Conservation (phyloP, 805 yeast species). For the Metschnikowia aberdeeniae region DNA sequence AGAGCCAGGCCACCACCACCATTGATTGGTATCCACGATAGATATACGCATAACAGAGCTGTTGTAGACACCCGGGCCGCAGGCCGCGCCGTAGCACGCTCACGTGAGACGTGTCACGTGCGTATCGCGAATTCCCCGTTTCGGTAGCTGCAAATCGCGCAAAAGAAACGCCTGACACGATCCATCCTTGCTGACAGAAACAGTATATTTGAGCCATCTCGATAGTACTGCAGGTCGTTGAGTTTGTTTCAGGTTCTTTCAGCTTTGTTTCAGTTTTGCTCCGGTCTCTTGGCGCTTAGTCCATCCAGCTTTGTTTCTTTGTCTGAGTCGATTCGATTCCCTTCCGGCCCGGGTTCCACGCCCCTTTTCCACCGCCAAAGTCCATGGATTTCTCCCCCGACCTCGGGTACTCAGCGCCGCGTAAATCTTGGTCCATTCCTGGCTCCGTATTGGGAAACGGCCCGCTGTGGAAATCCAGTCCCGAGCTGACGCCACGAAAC, state of each 20-base stretch:
- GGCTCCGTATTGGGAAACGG: not conserved
- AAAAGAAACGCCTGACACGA: too few species aligned
- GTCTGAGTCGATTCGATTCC: not conserved
- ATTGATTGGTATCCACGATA: conserved; percentile 18
- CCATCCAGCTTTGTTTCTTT: too few species aligned
- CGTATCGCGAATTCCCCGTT: not conserved
- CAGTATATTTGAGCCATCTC: too few species aligned
- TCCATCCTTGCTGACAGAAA: not conserved
- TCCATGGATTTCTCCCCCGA: not conserved
- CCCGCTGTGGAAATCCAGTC: not conserved
- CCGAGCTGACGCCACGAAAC: not conserved
- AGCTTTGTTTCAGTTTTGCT: too few species aligned
- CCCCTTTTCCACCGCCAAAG: too few species aligned
- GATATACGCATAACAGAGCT: conserved; percentile 8
- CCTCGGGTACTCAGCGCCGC: not conserved
- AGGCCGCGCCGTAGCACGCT: not conserved
- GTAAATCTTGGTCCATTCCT: not conserved
- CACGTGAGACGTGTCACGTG: not conserved
- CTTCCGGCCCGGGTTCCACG: too few species aligned
- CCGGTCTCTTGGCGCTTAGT: too few species aligned
- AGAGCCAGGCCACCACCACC: conserved; percentile 63
- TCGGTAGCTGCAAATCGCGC: conserved; percentile 4
- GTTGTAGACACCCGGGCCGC: not conserved
- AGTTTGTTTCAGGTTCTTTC: too few species aligned
- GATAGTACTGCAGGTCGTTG: too few species aligned